These are phyloP conservation scores for Backusella luteola DNA, from an alignment of 192 early-diverging fungal species.

Conservation along the genomic window DNA sequence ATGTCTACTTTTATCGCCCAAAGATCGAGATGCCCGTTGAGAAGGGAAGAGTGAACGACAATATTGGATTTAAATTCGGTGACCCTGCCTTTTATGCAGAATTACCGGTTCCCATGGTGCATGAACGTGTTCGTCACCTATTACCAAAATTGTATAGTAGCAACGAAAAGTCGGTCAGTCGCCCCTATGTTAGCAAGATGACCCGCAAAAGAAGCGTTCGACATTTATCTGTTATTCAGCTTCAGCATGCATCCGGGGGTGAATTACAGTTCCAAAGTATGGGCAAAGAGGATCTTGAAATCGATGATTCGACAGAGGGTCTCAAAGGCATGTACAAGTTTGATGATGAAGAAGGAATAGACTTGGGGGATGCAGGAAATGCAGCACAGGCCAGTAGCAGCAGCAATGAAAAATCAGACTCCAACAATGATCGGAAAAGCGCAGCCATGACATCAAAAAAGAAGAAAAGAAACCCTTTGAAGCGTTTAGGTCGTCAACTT, in stretches of 20 bases:
- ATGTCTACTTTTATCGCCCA: constrained; percentile 53
- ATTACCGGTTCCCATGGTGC: constrained; percentile 66
- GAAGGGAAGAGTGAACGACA: not conserved
- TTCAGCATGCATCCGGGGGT: constrained; percentile 16
- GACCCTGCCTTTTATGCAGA: constrained; percentile 63
- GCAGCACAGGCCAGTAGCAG: not conserved
- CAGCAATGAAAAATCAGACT: not conserved
- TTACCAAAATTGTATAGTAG: constrained; percentile 57
- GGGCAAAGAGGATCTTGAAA: constrained; percentile 31
- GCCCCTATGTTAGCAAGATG: constrained; percentile 22
- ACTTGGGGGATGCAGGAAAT: not conserved
- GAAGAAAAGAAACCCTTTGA: not conserved
- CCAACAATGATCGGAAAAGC: not conserved
- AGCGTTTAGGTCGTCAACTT: not conserved
- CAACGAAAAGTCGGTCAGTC: constrained; percentile 15
- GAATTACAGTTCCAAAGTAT: constrained; percentile 36
- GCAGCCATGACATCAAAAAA: not conserved
- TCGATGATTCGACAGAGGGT: constrained; percentile 35
- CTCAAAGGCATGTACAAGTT: constrained; percentile 32
- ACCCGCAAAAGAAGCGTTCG: constrained; percentile 27
- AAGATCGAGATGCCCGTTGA: constrained; percentile 30
- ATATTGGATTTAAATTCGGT: constrained; percentile 56
- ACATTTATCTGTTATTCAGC: constrained; percentile 24
- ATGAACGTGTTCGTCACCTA: constrained; percentile 61
- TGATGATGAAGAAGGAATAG: constrained; percentile 16